phyloP scores from a whole-genome alignment of 2,329 filamentous ascomycete genomes.

The Aspergillus tanneri region DNA sequence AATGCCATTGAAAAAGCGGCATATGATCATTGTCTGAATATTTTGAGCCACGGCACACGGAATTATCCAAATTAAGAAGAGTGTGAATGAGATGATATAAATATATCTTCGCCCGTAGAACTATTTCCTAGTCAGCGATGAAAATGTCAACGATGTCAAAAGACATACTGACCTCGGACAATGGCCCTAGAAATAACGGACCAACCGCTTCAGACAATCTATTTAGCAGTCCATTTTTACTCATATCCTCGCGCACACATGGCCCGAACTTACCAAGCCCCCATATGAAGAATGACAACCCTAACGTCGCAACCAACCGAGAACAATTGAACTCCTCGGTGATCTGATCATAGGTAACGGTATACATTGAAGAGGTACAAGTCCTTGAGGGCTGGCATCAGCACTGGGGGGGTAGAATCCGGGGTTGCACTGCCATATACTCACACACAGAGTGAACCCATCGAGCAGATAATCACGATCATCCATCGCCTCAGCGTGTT shows the following conservation, averaged over 20 bases:
- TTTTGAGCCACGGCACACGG: constrained; percentile 80
- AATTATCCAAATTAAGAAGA: constrained; percentile 77
- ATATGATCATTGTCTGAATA: constrained; percentile 74
- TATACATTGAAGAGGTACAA: constrained; percentile 84
- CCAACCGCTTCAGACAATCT: constrained; percentile 49
- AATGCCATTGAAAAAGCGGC: constrained; percentile 65
- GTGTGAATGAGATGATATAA: constrained; percentile 70
- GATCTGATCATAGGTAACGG: constrained; percentile 75
- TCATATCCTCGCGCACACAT: background rate
- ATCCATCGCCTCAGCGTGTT: constrained; percentile 69
- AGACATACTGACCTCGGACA: constrained; percentile 54
- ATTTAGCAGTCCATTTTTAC: constrained; percentile 18
- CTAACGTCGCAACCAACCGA: constrained; percentile 71
- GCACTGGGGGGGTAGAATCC: background rate
- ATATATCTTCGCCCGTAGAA: constrained; percentile 83
- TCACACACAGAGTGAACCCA: constrained; percentile 79
- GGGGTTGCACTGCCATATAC: constrained; percentile 39
- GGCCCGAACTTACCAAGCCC: constrained; percentile 59
- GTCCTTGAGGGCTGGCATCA: constrained; percentile 55
- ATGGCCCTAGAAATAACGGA: constrained; percentile 61
- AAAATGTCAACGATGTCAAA: background rate
- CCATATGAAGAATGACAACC: constrained; percentile 78
- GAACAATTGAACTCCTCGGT: constrained; percentile 71
- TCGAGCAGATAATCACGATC: constrained; percentile 71
- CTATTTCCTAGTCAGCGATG: constrained; percentile 32